Evolutionary conservation across 805 yeast genomes (phyloP), one percentile per base, ranked within the genome.

Genomic region (Kuraishia capsulata): DNA sequence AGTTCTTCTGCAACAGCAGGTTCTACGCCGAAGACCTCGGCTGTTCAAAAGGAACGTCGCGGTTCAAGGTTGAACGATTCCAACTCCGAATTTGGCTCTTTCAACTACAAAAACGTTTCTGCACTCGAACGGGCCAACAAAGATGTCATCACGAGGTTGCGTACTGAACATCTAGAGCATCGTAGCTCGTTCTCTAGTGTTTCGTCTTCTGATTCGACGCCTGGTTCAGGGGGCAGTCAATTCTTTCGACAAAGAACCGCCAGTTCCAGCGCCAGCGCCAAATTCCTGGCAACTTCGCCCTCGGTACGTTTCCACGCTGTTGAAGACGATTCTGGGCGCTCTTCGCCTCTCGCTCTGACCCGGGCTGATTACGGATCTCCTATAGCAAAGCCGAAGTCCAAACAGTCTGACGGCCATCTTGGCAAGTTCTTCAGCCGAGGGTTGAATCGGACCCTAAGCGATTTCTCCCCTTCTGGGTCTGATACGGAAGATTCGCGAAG

Each of bases 121-220:
- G 92, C 92, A 4, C 69, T 94, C 40, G 97, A 92, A 49, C 84
- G 83, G 50, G 97, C 96, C 6, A 92, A 92, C 53, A 87, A 86
- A 52, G 97, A 89, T 59, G 89, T 84, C 11, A 87, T 92, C 45
- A 84, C 85, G 51, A 66, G 96, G 44, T 71, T 92, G 53, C 84
- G 88, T 51, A 80, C 70, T 23, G 97, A 90, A 54, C 95, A 86
- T 56, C 47, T 80, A 45, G 85, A 78, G 45, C 78, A 75, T 47
- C 41, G 63, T 17, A 53, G 48, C 25, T 56, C 62, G 41, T 41
- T 56, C 2, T 57, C 65, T 61, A 44, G 65, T 33, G 67, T 80
- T 5, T 59, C 71, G 1, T 65, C 78, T 0, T 28, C 31, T 5
- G 65, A 76, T 2, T 67, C 74, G 4, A 76, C 67, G 6, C 59